Evolutionary conservation across 768 basidiomycete genomes (phyloP).

Genomic region (Boletus sp.): DNA sequence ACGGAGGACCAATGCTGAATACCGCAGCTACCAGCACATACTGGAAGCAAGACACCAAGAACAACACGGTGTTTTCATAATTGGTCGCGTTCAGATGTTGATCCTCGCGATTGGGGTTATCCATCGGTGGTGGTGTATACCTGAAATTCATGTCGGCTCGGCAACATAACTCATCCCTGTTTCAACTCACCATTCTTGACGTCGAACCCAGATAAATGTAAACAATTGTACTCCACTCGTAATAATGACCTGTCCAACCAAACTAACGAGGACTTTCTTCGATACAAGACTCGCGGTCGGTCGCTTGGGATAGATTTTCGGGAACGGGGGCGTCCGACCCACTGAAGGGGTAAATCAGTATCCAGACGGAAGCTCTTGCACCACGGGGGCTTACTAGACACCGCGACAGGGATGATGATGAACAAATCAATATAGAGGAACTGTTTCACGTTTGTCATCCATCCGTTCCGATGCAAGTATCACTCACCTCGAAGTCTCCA

Average conservation of each 20-base stretch:
- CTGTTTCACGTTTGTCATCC: conserved; percentile 36
- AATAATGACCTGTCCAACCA: conserved; percentile 88
- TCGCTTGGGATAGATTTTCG: conserved; percentile 80
- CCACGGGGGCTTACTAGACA: conserved; percentile 69
- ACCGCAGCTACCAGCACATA: conserved; percentile 96
- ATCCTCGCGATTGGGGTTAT: conserved; percentile 46
- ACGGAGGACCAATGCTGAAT: conserved; percentile 97
- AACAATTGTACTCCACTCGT: conserved; percentile 81
- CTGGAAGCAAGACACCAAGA: conserved; percentile 96
- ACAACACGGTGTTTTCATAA: conserved; percentile 89
- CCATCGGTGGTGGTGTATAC: conserved; percentile 69
- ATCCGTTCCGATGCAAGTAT: background rate
- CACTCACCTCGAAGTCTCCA: conserved; percentile 88
- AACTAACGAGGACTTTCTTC: conserved; percentile 89
- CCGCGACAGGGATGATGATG: conserved; percentile 95
- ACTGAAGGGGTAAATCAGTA: conserved; percentile 46
- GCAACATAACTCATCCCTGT: background rate
- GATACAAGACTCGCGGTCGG: conserved; percentile 96
- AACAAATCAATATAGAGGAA: conserved; percentile 98
- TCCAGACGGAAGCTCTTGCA: background rate
- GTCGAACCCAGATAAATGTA: conserved; percentile 85
- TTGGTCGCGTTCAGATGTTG: conserved; percentile 80
- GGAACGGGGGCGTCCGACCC: conserved; percentile 91
- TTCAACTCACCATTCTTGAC: conserved; percentile 68
- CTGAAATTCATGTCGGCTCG: conserved; percentile 35